Evolutionary conservation across 768 basidiomycete species (phyloP).

Genomic region (Tricholoma saponaceum): DNA sequence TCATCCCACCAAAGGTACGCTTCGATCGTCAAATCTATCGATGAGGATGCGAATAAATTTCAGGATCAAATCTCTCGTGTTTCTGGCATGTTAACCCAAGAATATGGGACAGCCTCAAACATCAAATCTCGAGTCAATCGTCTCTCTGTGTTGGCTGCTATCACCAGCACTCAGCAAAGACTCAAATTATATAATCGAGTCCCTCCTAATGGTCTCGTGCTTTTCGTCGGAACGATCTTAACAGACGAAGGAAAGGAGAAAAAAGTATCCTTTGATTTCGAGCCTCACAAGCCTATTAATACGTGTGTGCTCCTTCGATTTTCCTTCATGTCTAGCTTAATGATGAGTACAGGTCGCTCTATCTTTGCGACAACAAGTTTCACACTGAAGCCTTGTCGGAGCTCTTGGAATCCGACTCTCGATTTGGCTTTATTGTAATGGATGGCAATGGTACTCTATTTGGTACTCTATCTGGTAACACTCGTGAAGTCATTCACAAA

Average conservation of each 20-base stretch:
- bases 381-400: constrained; percentile 97
- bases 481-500: constrained; percentile 95
- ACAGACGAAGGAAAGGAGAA: constrained; percentile 99
- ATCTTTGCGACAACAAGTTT: constrained; percentile 99
- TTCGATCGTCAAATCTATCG: constrained; percentile 9
- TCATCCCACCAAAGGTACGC: constrained; percentile 88
- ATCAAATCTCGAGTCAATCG: constrained; percentile 99
- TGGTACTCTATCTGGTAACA: constrained; percentile 93
- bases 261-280: constrained; percentile 98
- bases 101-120: constrained; percentile 98
- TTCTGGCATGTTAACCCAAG: constrained; percentile 95
- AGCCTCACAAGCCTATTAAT: constrained; percentile 98
- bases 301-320: constrained; percentile 56
- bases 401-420: constrained; percentile 93
- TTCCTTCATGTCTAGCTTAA: constrained; percentile 3
- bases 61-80: constrained; percentile 94
- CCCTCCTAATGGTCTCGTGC: constrained; percentile 93
- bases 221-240: constrained; percentile 96
- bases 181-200: constrained; percentile 96
- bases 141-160: constrained; percentile 95
- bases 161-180: constrained; percentile 96
- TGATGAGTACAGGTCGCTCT: constrained; percentile 66
- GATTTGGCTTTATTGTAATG: constrained; percentile 99
- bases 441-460: constrained; percentile 98
- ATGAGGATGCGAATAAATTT: constrained; percentile 8